Evolutionary conservation across 495 filamentous ascomycete genomes (phyloP).

Genomic region (Penicillium diatomitis): DNA sequence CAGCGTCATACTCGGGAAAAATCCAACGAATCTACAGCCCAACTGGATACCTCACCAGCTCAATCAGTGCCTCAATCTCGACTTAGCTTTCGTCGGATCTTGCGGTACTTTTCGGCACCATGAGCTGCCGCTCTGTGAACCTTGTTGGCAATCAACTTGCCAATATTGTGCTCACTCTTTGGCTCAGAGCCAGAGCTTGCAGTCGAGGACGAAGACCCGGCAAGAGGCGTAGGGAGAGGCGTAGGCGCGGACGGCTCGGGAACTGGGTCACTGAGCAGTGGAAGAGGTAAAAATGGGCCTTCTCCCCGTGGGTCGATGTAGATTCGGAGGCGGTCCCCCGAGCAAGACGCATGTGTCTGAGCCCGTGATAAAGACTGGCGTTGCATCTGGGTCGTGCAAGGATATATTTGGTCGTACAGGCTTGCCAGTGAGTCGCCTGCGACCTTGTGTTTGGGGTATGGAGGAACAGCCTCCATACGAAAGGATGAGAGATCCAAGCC

Average conservation of each 20-base stretch:
- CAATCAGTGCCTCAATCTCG: background rate
- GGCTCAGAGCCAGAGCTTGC: background rate
- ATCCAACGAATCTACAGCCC: too few relatives aligned
- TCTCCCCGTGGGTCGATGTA: background rate
- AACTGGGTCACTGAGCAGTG: background rate
- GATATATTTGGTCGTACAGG: slow-evolving; percentile 1
- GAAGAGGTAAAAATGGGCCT: background rate
- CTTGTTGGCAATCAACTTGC: background rate
- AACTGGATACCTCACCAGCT: background rate
- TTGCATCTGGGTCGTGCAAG: background rate
- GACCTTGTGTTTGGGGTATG: background rate
- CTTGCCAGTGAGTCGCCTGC: background rate
- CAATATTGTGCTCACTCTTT: background rate
- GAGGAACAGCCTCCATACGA: slow-evolving; percentile 2
- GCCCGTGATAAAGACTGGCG: background rate
- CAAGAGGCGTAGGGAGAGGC: background rate
- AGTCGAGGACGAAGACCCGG: background rate
- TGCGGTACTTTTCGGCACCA: background rate
- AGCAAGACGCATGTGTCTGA: background rate
- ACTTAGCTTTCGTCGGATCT: background rate
- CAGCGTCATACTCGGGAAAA: too few relatives aligned
- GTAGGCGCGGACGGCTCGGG: background rate
- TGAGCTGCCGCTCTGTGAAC: slow-evolving; percentile 1
- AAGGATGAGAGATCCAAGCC: background rate
- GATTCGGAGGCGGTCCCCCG: background rate